Evolutionary conservation across 2,329 filamentous ascomycete genomes (phyloP).

Genomic region (Sarocladium kiliense): DNA sequence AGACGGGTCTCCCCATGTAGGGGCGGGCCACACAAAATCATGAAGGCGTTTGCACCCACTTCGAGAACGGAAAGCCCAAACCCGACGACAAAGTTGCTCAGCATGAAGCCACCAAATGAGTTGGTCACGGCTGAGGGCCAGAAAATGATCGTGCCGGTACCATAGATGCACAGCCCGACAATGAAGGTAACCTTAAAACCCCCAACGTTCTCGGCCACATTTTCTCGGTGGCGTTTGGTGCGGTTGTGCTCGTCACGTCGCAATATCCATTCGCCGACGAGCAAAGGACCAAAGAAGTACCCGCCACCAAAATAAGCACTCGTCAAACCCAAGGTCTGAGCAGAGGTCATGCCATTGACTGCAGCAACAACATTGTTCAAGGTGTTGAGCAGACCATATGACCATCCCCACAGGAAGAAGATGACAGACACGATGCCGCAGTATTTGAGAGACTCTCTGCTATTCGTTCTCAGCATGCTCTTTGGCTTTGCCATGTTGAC

Average conservation of each 20-base stretch:
- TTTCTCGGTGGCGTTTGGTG: conserved; percentile 32
- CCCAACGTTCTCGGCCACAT: conserved; percentile 40
- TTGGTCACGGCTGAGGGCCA: conserved; percentile 74
- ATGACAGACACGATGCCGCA: conserved; percentile 71
- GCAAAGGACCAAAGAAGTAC: conserved; percentile 65
- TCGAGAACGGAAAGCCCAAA: conserved; percentile 74
- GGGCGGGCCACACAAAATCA: conserved; percentile 66
- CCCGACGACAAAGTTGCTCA: conserved; percentile 68
- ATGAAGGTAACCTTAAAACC: conserved; percentile 82
- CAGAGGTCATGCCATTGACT: conserved; percentile 55
- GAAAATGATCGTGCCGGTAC: conserved; percentile 74
- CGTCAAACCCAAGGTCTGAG: conserved; percentile 62
- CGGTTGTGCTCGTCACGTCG: conserved; percentile 59
- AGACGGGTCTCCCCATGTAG: conserved; percentile 70
- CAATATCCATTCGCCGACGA: conserved; percentile 66
- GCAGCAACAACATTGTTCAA: conserved; percentile 67
- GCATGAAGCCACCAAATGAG: conserved; percentile 74
- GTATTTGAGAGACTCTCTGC: conserved; percentile 63
- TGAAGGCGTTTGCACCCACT: conserved; percentile 73
- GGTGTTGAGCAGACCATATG: conserved; percentile 79
- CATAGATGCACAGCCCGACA: conserved; percentile 68
- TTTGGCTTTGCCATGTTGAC: conserved; percentile 66
- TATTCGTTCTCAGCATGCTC: conserved; percentile 62
- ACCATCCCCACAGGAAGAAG: conserved; percentile 87
- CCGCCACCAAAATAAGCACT: conserved; percentile 66